Evolutionary conservation across 1,139 yeast species (phyloP).

Genomic region (Sugiyamaella sp.): DNA sequence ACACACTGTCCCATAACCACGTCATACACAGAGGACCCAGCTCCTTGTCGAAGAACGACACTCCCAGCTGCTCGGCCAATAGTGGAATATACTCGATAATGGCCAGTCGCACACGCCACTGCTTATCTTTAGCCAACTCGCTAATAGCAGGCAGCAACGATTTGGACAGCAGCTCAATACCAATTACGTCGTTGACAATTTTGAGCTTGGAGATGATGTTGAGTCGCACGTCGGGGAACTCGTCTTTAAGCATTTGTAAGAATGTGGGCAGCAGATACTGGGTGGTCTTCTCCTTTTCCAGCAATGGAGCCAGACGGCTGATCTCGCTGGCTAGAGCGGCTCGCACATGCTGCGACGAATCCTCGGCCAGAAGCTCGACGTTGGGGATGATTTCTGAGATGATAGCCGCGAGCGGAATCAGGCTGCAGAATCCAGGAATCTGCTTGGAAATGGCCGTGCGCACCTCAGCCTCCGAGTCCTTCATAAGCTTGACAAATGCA

Average conservation of each 20-base stretch:
- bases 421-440: slow-evolving; percentile 71
- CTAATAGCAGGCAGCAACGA: slow-evolving; percentile 93
- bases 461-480: slow-evolving; percentile 95
- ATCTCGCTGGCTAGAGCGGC: slow-evolving; percentile 89
- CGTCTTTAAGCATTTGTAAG: slow-evolving; percentile 92
- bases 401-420: slow-evolving; percentile 51
- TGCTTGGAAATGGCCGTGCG: slow-evolving; percentile 93
- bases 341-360: slow-evolving; percentile 90
- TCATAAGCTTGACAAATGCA: slow-evolving; percentile 75
- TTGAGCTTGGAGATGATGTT: slow-evolving; percentile 92
- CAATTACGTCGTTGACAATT: slow-evolving; percentile 91
- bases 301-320: slow-evolving; percentile 81
- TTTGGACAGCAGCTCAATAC: slow-evolving; percentile 83
- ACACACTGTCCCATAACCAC: slow-evolving; percentile 98
- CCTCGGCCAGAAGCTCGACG: slow-evolving; percentile 82
- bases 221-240: slow-evolving; percentile 92
- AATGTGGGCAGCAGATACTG: slow-evolving; percentile 85
- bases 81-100: slow-evolving; percentile 96
- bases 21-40: slow-evolving; percentile 88
- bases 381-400: slow-evolving; percentile 77
- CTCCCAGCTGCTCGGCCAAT: slow-evolving; percentile 94
- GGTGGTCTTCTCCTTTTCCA: slow-evolving; percentile 84
- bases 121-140: slow-evolving; percentile 92
- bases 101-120: slow-evolving; percentile 97
- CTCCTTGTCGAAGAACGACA: slow-evolving; percentile 88